Evolutionary conservation across 192 early-diverging fungal genomes (phyloP).

Genomic region (Entomortierella lignicola): DNA sequence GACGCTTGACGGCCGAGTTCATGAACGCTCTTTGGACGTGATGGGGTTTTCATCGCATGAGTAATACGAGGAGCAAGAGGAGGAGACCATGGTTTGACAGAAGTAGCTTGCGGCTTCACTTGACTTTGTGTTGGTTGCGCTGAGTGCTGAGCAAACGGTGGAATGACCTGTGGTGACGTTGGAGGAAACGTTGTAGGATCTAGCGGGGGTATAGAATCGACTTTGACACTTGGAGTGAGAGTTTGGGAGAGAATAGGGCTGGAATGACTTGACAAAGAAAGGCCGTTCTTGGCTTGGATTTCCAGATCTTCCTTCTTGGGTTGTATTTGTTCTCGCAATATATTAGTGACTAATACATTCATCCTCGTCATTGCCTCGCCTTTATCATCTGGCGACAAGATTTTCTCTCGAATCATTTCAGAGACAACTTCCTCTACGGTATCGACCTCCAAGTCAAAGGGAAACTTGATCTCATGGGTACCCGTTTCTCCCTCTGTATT

Average conservation of each 20-base stretch:
- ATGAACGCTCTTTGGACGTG: conserved; percentile 15
- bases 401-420: conserved; percentile 66
- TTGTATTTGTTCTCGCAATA: background rate
- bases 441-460: conserved; percentile 71
- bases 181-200: too few relatives aligned
- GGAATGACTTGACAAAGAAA: too few relatives aligned
- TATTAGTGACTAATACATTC: conserved; percentile 35
- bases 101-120: too few relatives aligned
- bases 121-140: too few relatives aligned
- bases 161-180: too few relatives aligned
- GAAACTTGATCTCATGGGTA: conserved; percentile 76
- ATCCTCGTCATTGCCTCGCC: conserved; percentile 44
- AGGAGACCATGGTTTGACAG: background rate
- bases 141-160: too few relatives aligned
- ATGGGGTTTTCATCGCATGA: background rate
- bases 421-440: conserved; percentile 79
- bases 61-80: background rate
- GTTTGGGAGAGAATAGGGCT: too few relatives aligned
- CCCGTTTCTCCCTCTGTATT: conserved; percentile 41
- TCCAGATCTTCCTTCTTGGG: too few relatives aligned
- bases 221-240: too few relatives aligned
- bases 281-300: too few relatives aligned
- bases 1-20: conserved; percentile 1
- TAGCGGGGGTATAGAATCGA: too few relatives aligned
- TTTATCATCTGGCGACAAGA: conserved; percentile 43